Base-by-base conservation (phyloP, 2,329 filamentous ascomycete genomes). In the Trichophyton mentagrophytes region DNA sequence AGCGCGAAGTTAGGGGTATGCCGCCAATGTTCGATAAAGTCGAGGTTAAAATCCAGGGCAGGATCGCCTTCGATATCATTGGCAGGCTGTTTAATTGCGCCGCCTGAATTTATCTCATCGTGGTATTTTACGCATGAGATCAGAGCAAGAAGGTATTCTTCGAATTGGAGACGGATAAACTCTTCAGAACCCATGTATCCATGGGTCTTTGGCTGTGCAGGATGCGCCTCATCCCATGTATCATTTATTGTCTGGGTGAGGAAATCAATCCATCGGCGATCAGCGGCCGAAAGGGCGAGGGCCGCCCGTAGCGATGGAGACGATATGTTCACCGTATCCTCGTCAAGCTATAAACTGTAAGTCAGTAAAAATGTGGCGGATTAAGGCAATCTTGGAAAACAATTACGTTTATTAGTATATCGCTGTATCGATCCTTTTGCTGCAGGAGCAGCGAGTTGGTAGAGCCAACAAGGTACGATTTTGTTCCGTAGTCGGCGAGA, bases 181-280 rank as follows among this genome's bases (percentile, higher is more conserved):
- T 97, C 93, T 75, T 99, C 93, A 64, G 90, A 96, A 33, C 93
- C 93, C 42, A 90, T 85, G 69, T 96, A 99, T 33, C 91, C 91
- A 79, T 96, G 86, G 1, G 90, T 95, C 69, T 90, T 96, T n/a
- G 93, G 93, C 56, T 89, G 82, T 64, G 85, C 84, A 0, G 93
- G 93, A 69, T 97, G 92, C 3, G 85, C 79, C 47, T 96, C 90
- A 70, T 99, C 93, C 93, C 93, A 99, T 0, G 93, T 96, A 65
- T 97, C 90, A 68, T 93, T 89, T 22, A 99, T 89, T 44, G 90
- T 88, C 68, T 96, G 89, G 0, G 90, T 95, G 60, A 99, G 81
- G 67, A 90, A 91, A 74, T 99, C 93, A 66, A 99, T 96, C 92
- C 93, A 99, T 61, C 93, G 82, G 62, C 93, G 83, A 70, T 99